Evolutionary conservation across 352 stramenopile genomes (phyloP).

Genomic region (Phytophthora macrochlamydospora): DNA sequence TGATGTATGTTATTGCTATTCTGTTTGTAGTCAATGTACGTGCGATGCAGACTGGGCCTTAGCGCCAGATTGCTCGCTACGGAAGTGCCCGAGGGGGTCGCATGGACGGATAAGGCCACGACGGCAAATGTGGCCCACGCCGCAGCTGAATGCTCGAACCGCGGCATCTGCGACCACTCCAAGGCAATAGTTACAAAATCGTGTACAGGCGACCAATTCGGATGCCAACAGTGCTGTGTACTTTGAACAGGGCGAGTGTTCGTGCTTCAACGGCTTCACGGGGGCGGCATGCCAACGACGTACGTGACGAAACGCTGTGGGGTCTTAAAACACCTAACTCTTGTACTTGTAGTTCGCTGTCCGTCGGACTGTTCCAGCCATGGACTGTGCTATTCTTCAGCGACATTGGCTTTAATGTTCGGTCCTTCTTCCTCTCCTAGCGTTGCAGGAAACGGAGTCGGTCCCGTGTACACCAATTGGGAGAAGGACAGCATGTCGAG

Average conservation of each 20-base stretch:
- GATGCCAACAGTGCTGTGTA: background rate
- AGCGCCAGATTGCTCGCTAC: slow-evolving; percentile 73
- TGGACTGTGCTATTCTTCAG: slow-evolving; percentile 64
- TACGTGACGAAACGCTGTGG: slow-evolving; percentile 18
- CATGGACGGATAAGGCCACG: slow-evolving; percentile 84
- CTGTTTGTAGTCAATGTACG: slow-evolving; percentile 54
- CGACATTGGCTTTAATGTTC: slow-evolving; percentile 52
- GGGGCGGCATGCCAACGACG: slow-evolving; percentile 64
- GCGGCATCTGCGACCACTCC: slow-evolving; percentile 63
- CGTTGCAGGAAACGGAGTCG: slow-evolving; percentile 45
- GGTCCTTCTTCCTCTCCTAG: slow-evolving; percentile 45
- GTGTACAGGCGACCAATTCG: background rate
- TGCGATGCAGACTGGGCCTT: slow-evolving; percentile 69
- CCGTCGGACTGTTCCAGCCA: slow-evolving; percentile 68
- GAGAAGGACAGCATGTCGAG: slow-evolving; percentile 77
- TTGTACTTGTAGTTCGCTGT: slow-evolving; percentile 45
- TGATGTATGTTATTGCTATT: background rate
- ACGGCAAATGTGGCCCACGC: slow-evolving; percentile 58
- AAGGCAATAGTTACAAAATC: slow-evolving; percentile 31
- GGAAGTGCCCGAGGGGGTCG: slow-evolving; percentile 70
- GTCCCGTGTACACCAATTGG: slow-evolving; percentile 82
- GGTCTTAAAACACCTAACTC: background rate
- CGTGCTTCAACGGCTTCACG: slow-evolving; percentile 61
- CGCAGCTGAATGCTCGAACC: slow-evolving; percentile 66
- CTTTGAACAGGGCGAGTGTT: slow-evolving; percentile 50